phyloP scores from a whole-genome alignment of 495 filamentous ascomycete genomes.

The Penicillium simplicissimum region DNA sequence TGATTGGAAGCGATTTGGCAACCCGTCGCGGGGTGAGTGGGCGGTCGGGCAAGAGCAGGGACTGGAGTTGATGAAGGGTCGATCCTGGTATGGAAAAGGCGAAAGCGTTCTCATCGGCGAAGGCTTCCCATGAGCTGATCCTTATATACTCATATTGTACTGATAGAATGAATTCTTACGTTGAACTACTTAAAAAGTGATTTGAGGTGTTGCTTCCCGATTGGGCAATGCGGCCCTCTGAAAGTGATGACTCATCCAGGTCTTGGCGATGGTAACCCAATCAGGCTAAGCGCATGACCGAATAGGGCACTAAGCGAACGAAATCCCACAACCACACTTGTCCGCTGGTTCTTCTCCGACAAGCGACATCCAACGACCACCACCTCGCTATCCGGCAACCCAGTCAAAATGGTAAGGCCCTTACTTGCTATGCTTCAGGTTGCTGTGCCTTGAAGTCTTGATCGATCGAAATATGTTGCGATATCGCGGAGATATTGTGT shows the following conservation, averaged over 20 bases:
- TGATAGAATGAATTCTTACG: neutral
- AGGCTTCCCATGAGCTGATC: constrained; percentile 41
- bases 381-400: constrained; percentile 50
- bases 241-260: constrained; percentile 27
- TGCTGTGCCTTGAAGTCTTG: constrained; percentile 28
- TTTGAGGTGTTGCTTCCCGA: constrained; percentile 5
- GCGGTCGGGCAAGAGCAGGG: constrained; percentile 76
- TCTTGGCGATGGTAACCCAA: constrained; percentile 24
- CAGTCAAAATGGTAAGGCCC: constrained; percentile 61
- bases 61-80: constrained; percentile 66
- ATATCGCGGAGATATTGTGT: constrained; percentile 19
- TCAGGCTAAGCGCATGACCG: constrained; percentile 37
- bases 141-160: neutral
- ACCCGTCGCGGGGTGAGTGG: constrained; percentile 60
- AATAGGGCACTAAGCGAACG: constrained; percentile 54
- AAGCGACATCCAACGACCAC: constrained; percentile 53
- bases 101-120: constrained; percentile 59
- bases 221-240: constrained; percentile 14
- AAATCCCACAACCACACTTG: constrained; percentile 49
- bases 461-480: constrained; percentile 22
- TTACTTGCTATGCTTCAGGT: constrained; percentile 20
- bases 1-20: constrained; percentile 61
- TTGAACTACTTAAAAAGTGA: neutral
- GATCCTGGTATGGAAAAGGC: constrained; percentile 84
- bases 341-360: constrained; percentile 46